A percentile compares a stretch with the other conserved stretches of the same genome.
These are phyloP conservation scores for Entomophthora muscae DNA, from an alignment of 371 early-diverging fungal species.

Conservation along the genomic window DNA sequence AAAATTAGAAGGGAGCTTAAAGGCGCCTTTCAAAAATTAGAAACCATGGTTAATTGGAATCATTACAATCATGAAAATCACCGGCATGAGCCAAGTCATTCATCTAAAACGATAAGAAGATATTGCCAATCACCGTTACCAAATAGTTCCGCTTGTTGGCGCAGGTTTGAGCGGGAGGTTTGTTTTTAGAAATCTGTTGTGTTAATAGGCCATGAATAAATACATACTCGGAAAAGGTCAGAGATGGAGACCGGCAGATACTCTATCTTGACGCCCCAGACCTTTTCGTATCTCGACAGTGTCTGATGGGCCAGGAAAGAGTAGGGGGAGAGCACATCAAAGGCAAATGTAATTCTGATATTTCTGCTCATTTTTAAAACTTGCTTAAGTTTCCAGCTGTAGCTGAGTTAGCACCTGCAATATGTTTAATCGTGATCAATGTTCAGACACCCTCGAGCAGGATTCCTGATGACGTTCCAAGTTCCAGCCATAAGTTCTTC, in stretches of 20 bases:
- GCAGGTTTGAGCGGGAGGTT: background rate
- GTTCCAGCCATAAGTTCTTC: too few relatives aligned
- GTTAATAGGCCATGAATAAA: background rate
- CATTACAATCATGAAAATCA: background rate
- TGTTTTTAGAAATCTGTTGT: background rate
- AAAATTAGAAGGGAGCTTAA: background rate
- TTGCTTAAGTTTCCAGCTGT: too few relatives aligned
- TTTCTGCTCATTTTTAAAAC: background rate
- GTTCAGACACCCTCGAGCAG: too few relatives aligned
- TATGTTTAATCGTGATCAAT: too few relatives aligned
- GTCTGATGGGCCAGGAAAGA: background rate
- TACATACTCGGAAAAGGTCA: background rate
- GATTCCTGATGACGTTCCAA: too few relatives aligned
- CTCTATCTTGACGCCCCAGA: background rate
- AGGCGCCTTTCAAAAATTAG: background rate
- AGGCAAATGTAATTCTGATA: background rate
- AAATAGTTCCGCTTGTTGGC: background rate
- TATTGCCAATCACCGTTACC: background rate
- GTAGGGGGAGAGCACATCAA: background rate
- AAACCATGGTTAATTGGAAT: background rate
- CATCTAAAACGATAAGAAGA: background rate
- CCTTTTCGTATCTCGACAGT: background rate
- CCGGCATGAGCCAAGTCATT: background rate
- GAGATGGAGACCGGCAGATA: background rate
- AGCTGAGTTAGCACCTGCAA: too few relatives aligned